Evolutionary conservation across 441 rosid genomes (phyloP).

Genomic region (Gossypium gossypioides): DNA sequence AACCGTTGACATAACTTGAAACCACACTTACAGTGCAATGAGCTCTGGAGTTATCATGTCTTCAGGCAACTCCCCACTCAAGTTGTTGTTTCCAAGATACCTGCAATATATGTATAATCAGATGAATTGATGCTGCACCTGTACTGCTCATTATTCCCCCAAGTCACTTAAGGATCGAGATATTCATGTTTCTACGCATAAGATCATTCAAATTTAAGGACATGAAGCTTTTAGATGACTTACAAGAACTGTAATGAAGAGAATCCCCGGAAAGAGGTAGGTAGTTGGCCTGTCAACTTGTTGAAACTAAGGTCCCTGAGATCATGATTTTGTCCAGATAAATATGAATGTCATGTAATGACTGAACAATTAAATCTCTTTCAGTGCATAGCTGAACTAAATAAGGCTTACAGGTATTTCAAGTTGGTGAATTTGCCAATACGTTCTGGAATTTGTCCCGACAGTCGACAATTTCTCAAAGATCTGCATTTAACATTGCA

Average conservation of each 20-base stretch:
- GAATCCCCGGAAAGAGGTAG: conserved; percentile 29
- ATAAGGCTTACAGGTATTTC: conserved; percentile 32
- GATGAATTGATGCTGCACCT: background rate
- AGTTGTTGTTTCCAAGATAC: conserved; percentile 43
- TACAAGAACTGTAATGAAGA: conserved; percentile 29
- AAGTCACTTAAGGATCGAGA: background rate
- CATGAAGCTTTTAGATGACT: conserved; percentile 6
- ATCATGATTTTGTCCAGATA: background rate
- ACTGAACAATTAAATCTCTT: background rate
- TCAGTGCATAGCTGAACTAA: background rate
- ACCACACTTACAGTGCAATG: conserved; percentile 32
- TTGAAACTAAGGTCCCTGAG: conserved; percentile 55
- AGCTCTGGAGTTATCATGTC: conserved; percentile 29
- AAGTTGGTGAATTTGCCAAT: conserved; percentile 31
- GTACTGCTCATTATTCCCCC: background rate
- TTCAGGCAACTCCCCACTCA: conserved; percentile 37
- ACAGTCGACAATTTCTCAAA: conserved; percentile 33
- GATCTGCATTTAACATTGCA: conserved; percentile 25
- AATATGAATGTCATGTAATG: background rate
- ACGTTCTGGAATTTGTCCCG: conserved; percentile 39
- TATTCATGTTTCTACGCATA: background rate
- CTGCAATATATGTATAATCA: conserved; percentile 20
- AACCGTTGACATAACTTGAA: background rate
- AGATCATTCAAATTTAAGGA: background rate
- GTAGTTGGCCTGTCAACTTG: conserved; percentile 41